phyloP scores from a whole-genome alignment of 2,329 filamentous ascomycete species.

The Aureobasidium sp. region DNA sequence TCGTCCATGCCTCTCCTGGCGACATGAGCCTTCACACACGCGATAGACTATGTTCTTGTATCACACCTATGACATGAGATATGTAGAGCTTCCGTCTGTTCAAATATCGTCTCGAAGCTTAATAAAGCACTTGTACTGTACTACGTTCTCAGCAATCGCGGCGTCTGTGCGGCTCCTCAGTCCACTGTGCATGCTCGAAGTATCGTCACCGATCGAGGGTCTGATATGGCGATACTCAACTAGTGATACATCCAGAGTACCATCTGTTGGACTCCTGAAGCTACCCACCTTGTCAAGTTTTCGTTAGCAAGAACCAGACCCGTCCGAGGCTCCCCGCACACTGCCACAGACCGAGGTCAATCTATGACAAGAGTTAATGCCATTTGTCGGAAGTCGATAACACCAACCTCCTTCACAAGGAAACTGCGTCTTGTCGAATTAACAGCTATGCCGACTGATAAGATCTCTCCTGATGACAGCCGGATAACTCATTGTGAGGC shows the following conservation, averaged over 20 bases:
- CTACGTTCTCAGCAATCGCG: neutral
- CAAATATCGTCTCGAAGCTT: neutral
- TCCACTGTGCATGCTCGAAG: neutral
- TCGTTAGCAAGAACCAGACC: neutral
- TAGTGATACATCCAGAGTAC: neutral
- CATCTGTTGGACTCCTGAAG: neutral
- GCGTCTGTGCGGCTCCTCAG: too few species aligned
- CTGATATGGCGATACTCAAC: too few species aligned
- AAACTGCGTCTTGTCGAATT: neutral
- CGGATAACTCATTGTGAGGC: conserved; percentile 45
- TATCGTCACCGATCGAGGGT: neutral
- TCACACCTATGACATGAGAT: neutral
- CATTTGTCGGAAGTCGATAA: neutral
- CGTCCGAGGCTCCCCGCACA: conserved; percentile 1
- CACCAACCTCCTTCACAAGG: neutral
- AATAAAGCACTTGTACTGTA: neutral
- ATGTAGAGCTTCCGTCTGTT: neutral
- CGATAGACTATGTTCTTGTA: neutral
- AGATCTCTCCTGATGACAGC: conserved; percentile 21
- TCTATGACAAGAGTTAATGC: neutral
- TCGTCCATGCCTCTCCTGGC: neutral
- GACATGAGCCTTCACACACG: neutral
- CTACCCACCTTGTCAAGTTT: neutral
- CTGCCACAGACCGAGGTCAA: neutral
- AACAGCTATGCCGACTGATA: conserved; percentile 21